A percentile compares a stretch with the other conserved stretches of the same genome.
Conservation (phyloP, 768 basidiomycete species). For the Tephrocybe sp. region DNA sequence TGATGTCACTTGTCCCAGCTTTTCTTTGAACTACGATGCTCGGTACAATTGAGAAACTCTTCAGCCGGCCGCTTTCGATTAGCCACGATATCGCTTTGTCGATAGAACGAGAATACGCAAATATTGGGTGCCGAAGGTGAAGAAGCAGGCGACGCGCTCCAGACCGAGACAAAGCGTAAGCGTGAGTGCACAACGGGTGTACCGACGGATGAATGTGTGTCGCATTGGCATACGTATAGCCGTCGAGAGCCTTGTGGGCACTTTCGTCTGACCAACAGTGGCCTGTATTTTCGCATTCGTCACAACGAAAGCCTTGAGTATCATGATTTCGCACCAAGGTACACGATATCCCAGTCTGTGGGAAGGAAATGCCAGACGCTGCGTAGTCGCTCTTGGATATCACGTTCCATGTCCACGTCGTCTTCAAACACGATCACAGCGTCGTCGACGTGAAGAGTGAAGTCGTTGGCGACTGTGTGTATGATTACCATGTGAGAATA, state of each 20-base stretch:
- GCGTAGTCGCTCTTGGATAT: constrained; percentile 43
- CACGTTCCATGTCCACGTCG: constrained; percentile 75
- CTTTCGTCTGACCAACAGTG: constrained; percentile 82
- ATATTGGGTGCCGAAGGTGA: constrained; percentile 60
- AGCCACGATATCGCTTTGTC: constrained; percentile 77
- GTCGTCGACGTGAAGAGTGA: constrained; percentile 23
- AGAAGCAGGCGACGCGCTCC: constrained; percentile 64
- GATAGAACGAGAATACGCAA: constrained; percentile 76
- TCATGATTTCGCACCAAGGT: constrained; percentile 34
- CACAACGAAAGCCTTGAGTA: background rate
- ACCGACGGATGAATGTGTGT: constrained; percentile 53
- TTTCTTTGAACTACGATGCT: constrained; percentile 71
- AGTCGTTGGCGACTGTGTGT: constrained; percentile 36
- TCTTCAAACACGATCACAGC: constrained; percentile 69
- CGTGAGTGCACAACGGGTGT: constrained; percentile 72
- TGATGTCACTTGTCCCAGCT: constrained; percentile 54
- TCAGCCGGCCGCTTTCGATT: constrained; percentile 51
- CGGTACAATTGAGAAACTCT: constrained; percentile 65
- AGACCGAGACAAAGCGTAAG: constrained; percentile 57
- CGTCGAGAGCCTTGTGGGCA: constrained; percentile 35
- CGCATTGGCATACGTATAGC: constrained; percentile 9
- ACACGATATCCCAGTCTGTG: constrained; percentile 69
- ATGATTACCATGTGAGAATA: constrained; percentile 65
- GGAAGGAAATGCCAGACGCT: constrained; percentile 57
- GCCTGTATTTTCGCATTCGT: constrained; percentile 40